Evolutionary conservation across 345 rosid genomes (phyloP).

Genomic region (Hypericum androsaemum): DNA sequence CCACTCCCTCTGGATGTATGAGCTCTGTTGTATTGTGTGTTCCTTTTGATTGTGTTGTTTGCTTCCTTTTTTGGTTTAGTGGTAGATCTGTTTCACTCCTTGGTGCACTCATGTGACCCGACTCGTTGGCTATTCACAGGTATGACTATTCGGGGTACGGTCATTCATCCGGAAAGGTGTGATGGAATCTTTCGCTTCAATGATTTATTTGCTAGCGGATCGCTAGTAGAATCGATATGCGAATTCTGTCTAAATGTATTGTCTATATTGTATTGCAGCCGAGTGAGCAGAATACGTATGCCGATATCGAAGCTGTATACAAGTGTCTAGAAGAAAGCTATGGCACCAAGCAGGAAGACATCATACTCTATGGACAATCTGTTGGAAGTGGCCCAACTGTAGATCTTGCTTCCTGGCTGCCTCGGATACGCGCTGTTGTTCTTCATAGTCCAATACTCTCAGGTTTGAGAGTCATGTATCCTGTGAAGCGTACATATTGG

Average conservation of each 20-base stretch:
- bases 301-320: slow-evolving; percentile 9
- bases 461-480: slow-evolving; percentile 8
- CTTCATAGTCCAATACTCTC: slow-evolving; percentile 9
- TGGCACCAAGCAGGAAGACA: slow-evolving; percentile 8
- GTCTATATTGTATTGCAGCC: not conserved
- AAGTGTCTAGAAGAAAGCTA: slow-evolving; percentile 10
- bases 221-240: not conserved
- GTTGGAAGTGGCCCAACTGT: slow-evolving; percentile 7
- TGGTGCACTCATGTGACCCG: not conserved
- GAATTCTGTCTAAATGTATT: not conserved
- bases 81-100: slow-evolving; percentile 11
- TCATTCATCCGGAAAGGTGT: slow-evolving; percentile 90
- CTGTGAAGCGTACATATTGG: slow-evolving; percentile 5
- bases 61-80: no score
- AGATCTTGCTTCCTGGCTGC: slow-evolving; percentile 7
- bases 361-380: slow-evolving; percentile 6
- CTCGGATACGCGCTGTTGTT: slow-evolving; percentile 7
- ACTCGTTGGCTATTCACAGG: slow-evolving; percentile 34
- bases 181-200: not conserved
- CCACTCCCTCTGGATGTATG: no score
- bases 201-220: no score
- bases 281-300: slow-evolving; percentile 8
- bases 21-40: no score
- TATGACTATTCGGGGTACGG: slow-evolving; percentile 97
- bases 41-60: no score